phyloP scores from a whole-genome alignment of 2,329 filamentous ascomycete genomes.

The Aspergillus caelatus region DNA sequence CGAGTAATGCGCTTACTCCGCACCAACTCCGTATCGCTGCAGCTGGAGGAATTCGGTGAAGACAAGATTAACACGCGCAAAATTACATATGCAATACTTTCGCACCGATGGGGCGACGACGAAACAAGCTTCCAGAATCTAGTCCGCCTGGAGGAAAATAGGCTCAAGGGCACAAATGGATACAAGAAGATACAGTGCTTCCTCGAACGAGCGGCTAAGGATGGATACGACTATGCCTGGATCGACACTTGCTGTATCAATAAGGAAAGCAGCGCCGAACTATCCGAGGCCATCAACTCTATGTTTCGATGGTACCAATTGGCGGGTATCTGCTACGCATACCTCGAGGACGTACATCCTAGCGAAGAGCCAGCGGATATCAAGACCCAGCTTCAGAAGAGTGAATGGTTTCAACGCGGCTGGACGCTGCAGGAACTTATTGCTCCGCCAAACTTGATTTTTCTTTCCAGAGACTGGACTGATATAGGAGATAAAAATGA shows the following conservation, averaged over 20 bases:
- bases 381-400: neutral
- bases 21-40: neutral
- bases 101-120: neutral
- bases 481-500: neutral
- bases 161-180: neutral
- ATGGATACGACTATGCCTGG: neutral
- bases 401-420: conserved; percentile 29
- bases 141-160: too few relatives aligned
- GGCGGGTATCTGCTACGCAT: conserved; percentile 22
- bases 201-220: neutral
- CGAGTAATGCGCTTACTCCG: neutral
- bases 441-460: conserved; percentile 24
- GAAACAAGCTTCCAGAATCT: neutral
- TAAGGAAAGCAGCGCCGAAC: conserved; percentile 13
- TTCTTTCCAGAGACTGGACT: conserved; percentile 16
- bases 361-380: neutral
- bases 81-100: neutral
- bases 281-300: conserved; percentile 21
- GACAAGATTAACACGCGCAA: neutral
- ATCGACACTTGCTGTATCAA: conserved; percentile 1
- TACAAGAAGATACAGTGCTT: neutral
- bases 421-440: conserved; percentile 35
- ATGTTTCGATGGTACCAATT: conserved; percentile 26
- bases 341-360: conserved; percentile 16
- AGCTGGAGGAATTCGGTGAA: neutral